Percentiles rank a stretch among this genome's conserved stretches.
Conservation (phyloP, 345 rosid species). For the Eucalyptus caleyi region DNA sequence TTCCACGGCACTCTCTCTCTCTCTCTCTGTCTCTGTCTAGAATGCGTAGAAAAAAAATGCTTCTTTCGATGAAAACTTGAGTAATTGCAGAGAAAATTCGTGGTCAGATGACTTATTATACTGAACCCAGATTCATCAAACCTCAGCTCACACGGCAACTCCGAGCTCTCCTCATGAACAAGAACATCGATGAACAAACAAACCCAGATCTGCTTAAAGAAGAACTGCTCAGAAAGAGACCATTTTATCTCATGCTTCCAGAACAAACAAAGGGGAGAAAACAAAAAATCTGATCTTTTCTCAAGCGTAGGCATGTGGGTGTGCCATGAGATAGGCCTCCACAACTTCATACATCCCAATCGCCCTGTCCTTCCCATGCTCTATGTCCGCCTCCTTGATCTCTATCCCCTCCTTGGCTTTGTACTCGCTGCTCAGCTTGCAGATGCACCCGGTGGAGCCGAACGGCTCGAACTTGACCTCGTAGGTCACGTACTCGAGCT, state of each 20-base stretch:
- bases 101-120: not conserved
- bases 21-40: not conserved
- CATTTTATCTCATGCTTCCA: not conserved
- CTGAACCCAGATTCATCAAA: not conserved
- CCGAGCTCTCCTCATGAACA: not conserved
- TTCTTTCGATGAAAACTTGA: not conserved
- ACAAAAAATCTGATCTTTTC: not conserved
- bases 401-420: slow-evolving; percentile 9
- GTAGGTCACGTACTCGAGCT: slow-evolving; percentile 7
- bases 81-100: not conserved
- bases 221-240: not conserved
- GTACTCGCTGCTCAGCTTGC: slow-evolving; percentile 19
- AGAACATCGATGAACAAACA: not conserved
- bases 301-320: slow-evolving; percentile 21
- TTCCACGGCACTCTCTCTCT: not conserved
- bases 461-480: slow-evolving; percentile 22
- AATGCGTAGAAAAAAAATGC: not conserved
- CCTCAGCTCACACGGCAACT: not conserved
- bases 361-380: slow-evolving; percentile 18
- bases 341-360: slow-evolving; percentile 33
- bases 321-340: slow-evolving; percentile 30
- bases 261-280: not conserved
- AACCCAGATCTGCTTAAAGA: not conserved
- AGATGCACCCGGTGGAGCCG: slow-evolving; percentile 17
- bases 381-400: slow-evolving; percentile 18